Evolutionary conservation across 2,329 filamentous ascomycete species (phyloP).

Genomic region (Setomelanomma holmii): DNA sequence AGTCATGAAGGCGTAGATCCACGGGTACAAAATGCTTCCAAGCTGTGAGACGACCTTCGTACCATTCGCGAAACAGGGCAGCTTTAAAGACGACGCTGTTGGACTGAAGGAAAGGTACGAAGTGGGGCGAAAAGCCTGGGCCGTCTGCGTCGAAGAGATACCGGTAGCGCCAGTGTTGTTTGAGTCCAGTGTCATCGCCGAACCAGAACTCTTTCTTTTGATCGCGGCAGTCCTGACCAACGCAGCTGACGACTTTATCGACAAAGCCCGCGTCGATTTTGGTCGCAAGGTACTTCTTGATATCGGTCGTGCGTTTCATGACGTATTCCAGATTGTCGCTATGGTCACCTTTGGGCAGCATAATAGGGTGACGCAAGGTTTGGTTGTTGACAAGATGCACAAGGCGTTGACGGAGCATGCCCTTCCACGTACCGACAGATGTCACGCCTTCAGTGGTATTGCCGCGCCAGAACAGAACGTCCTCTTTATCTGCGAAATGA

Average conservation of each 20-base stretch:
- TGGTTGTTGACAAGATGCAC: constrained; percentile 63
- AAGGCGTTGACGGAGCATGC: constrained; percentile 73
- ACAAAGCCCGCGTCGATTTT: constrained; percentile 64
- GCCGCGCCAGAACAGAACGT: constrained; percentile 78
- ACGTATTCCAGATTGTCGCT: constrained; percentile 62
- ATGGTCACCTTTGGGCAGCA: constrained; percentile 58
- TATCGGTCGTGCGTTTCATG: constrained; percentile 58
- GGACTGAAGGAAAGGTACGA: constrained; percentile 71
- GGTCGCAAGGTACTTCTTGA: constrained; percentile 62
- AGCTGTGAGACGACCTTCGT: constrained; percentile 73
- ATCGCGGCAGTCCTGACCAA: constrained; percentile 60
- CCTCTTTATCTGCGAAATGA: constrained; percentile 67
- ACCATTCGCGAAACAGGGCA: constrained; percentile 80
- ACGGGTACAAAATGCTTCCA: constrained; percentile 85
- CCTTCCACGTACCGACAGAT: constrained; percentile 66
- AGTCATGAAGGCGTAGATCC: constrained; percentile 73
- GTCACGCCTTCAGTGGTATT: constrained; percentile 62
- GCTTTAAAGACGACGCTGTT: constrained; percentile 73
- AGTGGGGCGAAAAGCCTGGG: constrained; percentile 68
- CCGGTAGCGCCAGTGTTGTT: constrained; percentile 68
- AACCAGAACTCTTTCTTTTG: constrained; percentile 62
- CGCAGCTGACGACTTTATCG: constrained; percentile 64
- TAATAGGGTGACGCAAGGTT: constrained; percentile 38
- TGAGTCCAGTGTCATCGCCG: constrained; percentile 57
- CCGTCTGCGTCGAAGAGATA: constrained; percentile 78